Percentiles rank a stretch among this genome's conserved stretches.
phyloP scores from a whole-genome alignment of 768 basidiomycete species.

The Leccinum boreale region DNA sequence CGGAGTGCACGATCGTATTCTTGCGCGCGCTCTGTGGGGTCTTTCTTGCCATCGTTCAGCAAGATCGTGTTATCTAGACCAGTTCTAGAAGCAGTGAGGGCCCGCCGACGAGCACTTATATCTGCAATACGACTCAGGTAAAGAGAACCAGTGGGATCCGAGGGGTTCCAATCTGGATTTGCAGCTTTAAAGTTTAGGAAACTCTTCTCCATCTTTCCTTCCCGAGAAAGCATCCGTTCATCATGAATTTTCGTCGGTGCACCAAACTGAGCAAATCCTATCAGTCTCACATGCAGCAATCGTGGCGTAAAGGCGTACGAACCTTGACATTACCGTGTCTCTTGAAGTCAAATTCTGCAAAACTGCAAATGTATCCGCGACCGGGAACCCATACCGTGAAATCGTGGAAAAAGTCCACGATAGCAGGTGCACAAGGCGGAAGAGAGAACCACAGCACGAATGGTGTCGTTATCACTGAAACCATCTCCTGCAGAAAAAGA shows the following conservation, averaged over 20 bases:
- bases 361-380: slow-evolving; percentile 94
- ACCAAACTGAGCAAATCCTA: slow-evolving; percentile 58
- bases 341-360: slow-evolving; percentile 98
- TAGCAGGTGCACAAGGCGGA: slow-evolving; percentile 82
- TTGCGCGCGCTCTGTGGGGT: slow-evolving; percentile 52
- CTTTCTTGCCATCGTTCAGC: slow-evolving; percentile 35
- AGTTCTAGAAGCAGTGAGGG: slow-evolving; percentile 25
- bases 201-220: slow-evolving; percentile 99
- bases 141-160: slow-evolving; percentile 86
- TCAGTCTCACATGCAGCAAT: not conserved
- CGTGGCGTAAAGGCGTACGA: slow-evolving; percentile 15
- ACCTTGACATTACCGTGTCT: slow-evolving; percentile 91
- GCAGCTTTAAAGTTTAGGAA: slow-evolving; percentile 95
- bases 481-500: slow-evolving; percentile 82
- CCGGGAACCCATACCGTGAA: slow-evolving; percentile 97
- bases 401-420: slow-evolving; percentile 98
- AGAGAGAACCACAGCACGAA: slow-evolving; percentile 93
- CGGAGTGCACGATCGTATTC: slow-evolving; percentile 74
- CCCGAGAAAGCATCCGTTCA: slow-evolving; percentile 77
- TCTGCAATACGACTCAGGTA: slow-evolving; percentile 86
- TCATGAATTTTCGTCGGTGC: slow-evolving; percentile 69
- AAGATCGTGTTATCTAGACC: slow-evolving; percentile 26
- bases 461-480: slow-evolving; percentile 91
- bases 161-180: slow-evolving; percentile 93
- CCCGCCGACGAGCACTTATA: slow-evolving; percentile 47